Evolutionary conservation across 176 grass and related monocot genomes (phyloP).

Genomic region (Poa annua): DNA sequence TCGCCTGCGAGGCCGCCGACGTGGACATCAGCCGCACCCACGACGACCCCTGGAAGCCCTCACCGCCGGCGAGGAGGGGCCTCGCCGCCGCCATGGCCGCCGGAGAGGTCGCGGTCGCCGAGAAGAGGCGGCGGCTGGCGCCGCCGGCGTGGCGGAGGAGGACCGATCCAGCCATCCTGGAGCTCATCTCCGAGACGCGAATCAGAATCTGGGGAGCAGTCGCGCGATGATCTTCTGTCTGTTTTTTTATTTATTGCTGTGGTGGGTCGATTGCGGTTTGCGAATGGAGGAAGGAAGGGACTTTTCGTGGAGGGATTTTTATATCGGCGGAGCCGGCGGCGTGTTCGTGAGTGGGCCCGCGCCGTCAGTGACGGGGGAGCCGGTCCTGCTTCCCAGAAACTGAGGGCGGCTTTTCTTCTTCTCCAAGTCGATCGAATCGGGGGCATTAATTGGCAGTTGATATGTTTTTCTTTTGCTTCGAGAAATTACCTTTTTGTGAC

Average conservation of each 20-base stretch:
- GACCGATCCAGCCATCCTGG: conserved; percentile 52
- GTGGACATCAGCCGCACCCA: conserved; percentile 48
- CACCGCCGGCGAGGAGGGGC: conserved; percentile 13
- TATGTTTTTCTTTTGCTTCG: neutral
- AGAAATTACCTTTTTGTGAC: conserved; percentile 32
- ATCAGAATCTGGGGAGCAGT: neutral
- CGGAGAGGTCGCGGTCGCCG: conserved; percentile 14
- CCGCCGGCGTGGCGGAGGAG: conserved; percentile 54
- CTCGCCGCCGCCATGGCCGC: conserved; percentile 4
- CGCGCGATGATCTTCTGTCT: neutral
- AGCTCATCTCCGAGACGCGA: conserved; percentile 46
- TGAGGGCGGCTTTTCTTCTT: conserved; percentile 43
- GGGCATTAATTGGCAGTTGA: conserved; percentile 21
- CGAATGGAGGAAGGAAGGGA: conserved; percentile 10
- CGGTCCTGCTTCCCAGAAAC: conserved; percentile 36
- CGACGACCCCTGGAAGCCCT: conserved; percentile 28
- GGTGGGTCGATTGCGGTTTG: conserved; percentile 30
- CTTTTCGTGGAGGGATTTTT: neutral
- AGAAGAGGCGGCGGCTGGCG: conserved; percentile 33
- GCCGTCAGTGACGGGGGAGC: conserved; percentile 36
- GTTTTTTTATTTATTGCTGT: conserved; percentile 25
- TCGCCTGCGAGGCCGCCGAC: conserved; percentile 21
- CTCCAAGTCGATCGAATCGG: conserved; percentile 48
- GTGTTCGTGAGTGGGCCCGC: conserved; percentile 6
- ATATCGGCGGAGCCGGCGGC: conserved; percentile 20